Conservation (phyloP, 345 rosid genomes). For the Eucalyptus marginata region DNA sequence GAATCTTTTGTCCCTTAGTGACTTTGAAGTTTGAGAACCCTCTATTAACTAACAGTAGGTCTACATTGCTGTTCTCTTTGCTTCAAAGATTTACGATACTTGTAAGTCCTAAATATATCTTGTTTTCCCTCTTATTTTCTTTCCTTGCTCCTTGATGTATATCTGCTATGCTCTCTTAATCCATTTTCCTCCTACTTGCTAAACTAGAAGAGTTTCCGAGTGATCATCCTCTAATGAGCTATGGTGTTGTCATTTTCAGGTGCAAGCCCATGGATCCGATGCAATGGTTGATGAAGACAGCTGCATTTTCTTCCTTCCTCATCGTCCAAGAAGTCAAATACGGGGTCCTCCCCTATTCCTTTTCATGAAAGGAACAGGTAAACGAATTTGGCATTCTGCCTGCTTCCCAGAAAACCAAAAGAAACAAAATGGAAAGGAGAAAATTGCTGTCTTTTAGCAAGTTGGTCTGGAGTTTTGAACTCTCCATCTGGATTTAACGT, state of each 20-base stretch:
- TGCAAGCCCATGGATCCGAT: conserved; percentile 98
- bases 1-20: background rate
- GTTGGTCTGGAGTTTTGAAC: background rate
- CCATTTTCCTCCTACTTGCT: background rate
- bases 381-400: background rate
- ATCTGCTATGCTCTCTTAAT: background rate
- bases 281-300: conserved; percentile 93
- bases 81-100: background rate
- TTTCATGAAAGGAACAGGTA: conserved; percentile 99
- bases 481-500: background rate
- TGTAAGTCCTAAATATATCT: background rate
- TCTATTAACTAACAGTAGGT: background rate
- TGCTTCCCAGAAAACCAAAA: background rate
- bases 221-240: background rate
- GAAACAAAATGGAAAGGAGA: background rate
- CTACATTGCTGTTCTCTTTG: background rate
- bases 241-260: conserved; percentile 21
- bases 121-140: background rate
- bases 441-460: background rate
- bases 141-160: background rate
- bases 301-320: conserved; percentile 96
- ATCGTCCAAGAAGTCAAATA: conserved; percentile 79
- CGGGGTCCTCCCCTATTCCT: conserved; percentile 75
- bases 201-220: background rate
- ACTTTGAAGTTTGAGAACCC: background rate